These are phyloP conservation scores for Styphnolobium japonicum DNA, from an alignment of 306 rosid genomes.

Conservation along the genomic window DNA sequence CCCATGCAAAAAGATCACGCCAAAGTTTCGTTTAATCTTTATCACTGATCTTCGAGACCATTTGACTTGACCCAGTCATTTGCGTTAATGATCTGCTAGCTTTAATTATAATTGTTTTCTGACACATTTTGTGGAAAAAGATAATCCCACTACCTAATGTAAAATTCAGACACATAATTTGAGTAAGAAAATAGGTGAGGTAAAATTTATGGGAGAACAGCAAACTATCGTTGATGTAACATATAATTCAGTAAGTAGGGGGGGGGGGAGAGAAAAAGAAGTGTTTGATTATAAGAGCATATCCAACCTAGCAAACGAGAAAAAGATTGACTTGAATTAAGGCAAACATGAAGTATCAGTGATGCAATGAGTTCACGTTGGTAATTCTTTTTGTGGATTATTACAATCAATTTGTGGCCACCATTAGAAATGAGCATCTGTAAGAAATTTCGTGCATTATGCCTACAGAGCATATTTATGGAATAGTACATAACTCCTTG, in stretches of 20 bases:
- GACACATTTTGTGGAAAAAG: not conserved
- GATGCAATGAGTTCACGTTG: not conserved
- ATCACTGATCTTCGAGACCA: conserved; percentile 20
- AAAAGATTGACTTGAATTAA: not conserved
- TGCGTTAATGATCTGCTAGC: not conserved
- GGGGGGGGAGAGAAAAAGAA: not conserved
- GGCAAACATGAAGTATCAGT: not conserved
- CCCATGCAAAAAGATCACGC: not conserved
- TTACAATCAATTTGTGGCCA: not conserved
- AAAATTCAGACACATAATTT: not conserved
- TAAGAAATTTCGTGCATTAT: conserved; percentile 27
- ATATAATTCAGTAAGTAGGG: not conserved
- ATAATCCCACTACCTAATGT: no score
- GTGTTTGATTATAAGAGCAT: conserved; percentile 10
- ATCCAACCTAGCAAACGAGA: not conserved
- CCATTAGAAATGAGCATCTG: not conserved
- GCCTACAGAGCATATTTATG: not conserved
- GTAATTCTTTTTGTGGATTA: conserved; percentile 22
- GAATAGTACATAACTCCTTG: not conserved
- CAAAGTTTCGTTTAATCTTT: not conserved
- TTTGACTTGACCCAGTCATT: conserved; percentile 24
- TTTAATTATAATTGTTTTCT: not conserved
- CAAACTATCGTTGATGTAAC: not conserved
- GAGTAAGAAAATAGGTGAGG: no score
- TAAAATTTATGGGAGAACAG: not conserved